Base-by-base conservation (phyloP, 2,329 filamentous ascomycete species). In the Fusarium decemcellulare region DNA sequence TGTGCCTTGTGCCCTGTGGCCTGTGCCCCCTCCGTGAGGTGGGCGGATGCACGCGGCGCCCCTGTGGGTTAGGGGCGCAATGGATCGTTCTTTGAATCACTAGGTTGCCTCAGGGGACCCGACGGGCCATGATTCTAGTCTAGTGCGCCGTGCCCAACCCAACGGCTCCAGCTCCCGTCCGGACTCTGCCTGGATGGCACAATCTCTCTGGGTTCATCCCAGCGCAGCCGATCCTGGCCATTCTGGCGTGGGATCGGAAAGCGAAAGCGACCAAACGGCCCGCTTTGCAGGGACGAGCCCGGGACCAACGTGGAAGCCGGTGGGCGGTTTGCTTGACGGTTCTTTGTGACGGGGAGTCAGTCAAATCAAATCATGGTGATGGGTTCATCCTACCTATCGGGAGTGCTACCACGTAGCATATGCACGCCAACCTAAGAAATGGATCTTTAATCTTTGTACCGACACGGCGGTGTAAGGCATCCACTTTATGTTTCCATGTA, bases 261-360 rank as follows among this genome's bases (percentile, higher is more conserved):
- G 62, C 61, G 61, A 62, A 47, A 61, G 58, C 52, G 53, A 65
- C 59, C 42, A 67, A 69, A 72, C 60, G 47, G 59, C 62, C 62
- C 53, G 54, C 57, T 55, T 71, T 65, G 72, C 70, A 72, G 65
- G 40, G 63, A 48, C 52, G 54, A 72, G 59, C 72, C 71, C 71
- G 67, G 42, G 59, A 63, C 65, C 59, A 73, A 72, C 68, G 43
- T 63, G 72, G 70, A 74, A 72, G 72, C 54, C 64, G 59, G 42
- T 40, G 54, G 48, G 34, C 37, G 40, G 48, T 58, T 43, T 36
- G 53, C 63, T 61, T 69, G 59, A 53, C 40, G 65, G 55, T 46
- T 40, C 39, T 37, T 18, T 30, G 11, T 16, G 23, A 18, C 2
- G 23, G 29, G 14, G 44, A 39, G 50, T 57, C 46, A 67, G 16